These are phyloP conservation scores for Aspergillus cristatus DNA, from an alignment of 495 filamentous ascomycete genomes.

Conservation along the genomic window DNA sequence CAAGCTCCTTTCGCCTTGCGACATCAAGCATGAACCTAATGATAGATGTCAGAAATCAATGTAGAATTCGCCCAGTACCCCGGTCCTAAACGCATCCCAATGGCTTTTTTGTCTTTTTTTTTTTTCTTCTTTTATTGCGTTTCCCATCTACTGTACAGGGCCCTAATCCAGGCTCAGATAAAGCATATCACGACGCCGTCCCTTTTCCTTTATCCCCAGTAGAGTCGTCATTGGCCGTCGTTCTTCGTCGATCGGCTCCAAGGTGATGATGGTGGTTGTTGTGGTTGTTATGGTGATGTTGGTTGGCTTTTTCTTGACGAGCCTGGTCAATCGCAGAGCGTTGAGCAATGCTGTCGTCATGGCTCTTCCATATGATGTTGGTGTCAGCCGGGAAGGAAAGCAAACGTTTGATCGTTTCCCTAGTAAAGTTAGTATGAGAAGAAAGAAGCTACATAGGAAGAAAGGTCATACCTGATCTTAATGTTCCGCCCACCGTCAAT, in stretches of 20 bases:
- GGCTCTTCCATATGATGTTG: constrained; percentile 87
- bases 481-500: constrained; percentile 87
- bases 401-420: constrained; percentile 86
- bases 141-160: constrained; percentile 46
- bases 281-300: constrained; percentile 24
- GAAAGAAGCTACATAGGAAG: background rate
- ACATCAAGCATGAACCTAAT: constrained; percentile 10
- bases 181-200: constrained; percentile 21
- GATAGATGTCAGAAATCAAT: constrained; percentile 23
- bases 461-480: constrained; percentile 73
- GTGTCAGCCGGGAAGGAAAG: constrained; percentile 80
- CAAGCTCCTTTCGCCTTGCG: background rate
- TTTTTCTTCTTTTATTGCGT: constrained; percentile 26
- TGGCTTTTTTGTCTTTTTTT: constrained; percentile 29
- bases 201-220: constrained; percentile 36
- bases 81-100: constrained; percentile 38
- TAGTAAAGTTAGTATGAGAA: constrained; percentile 24
- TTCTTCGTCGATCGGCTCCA: constrained; percentile 37
- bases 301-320: constrained; percentile 60
- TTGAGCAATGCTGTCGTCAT: constrained; percentile 74
- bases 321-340: constrained; percentile 73
- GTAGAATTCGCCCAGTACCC: constrained; percentile 39
- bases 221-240: constrained; percentile 37
- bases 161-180: constrained; percentile 22
- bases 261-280: constrained; percentile 23